Evolutionary conservation across 2,329 filamentous ascomycete species (phyloP).

Genomic region (Aspergillus tubingensis): DNA sequence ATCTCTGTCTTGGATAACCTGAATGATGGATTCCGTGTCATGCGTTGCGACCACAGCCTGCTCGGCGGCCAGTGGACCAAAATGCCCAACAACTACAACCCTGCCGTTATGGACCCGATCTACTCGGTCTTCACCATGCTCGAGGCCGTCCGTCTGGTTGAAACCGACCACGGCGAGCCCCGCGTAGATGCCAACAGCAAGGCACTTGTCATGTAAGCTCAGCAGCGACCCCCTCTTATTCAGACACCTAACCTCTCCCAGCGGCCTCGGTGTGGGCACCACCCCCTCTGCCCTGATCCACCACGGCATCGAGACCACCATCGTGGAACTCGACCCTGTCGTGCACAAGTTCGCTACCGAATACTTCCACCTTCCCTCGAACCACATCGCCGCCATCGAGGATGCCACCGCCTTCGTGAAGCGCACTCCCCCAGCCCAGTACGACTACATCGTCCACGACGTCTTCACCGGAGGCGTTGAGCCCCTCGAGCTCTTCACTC

Average conservation of each 20-base stretch:
- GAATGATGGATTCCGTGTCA: constrained; percentile 70
- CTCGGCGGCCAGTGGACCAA: constrained; percentile 87
- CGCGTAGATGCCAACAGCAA: constrained; percentile 66
- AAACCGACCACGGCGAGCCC: constrained; percentile 49
- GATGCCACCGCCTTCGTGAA: constrained; percentile 75
- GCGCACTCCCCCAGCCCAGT: constrained; percentile 53
- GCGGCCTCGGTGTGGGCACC: constrained; percentile 89
- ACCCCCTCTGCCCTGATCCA: constrained; percentile 81
- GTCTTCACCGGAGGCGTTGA: constrained; percentile 97
- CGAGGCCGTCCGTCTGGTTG: constrained; percentile 81
- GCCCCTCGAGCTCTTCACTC: constrained; percentile 82
- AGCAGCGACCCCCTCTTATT: constrained; percentile 9
- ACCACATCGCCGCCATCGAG: constrained; percentile 76
- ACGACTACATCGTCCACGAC: constrained; percentile 94
- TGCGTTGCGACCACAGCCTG: constrained; percentile 92
- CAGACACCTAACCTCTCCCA: constrained; percentile 37
- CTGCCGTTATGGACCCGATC: constrained; percentile 74
- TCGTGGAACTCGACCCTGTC: constrained; percentile 90
- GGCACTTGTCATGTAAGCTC: constrained; percentile 78
- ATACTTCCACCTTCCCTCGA: constrained; percentile 77
- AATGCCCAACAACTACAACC: constrained; percentile 51
- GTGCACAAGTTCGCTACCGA: constrained; percentile 80
- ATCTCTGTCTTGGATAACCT: constrained; percentile 82
- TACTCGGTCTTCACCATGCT: constrained; percentile 97
- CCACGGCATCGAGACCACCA: constrained; percentile 88